phyloP scores from a whole-genome alignment of 305 asterid genomes.

The Solanum aculeatissimum region DNA sequence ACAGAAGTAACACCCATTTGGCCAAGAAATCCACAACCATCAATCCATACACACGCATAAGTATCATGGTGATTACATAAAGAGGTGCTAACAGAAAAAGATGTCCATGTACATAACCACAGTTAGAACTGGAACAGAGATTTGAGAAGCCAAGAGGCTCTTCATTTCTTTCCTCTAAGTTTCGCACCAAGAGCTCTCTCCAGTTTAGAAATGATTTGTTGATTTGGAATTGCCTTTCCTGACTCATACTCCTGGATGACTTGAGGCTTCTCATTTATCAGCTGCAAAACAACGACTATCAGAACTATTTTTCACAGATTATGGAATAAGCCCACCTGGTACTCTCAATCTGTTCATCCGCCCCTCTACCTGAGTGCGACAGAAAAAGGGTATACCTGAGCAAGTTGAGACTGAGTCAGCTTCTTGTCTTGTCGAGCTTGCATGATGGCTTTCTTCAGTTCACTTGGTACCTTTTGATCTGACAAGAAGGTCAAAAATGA shows the following conservation, averaged over 20 bases:
- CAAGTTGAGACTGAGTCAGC: slow-evolving; percentile 88
- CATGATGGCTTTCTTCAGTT: slow-evolving; percentile 82
- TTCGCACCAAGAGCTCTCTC: slow-evolving; percentile 88
- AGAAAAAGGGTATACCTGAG: slow-evolving; percentile 38
- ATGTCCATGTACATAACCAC: slow-evolving; percentile 28
- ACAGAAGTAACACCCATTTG: not conserved
- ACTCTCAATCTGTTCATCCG: not conserved
- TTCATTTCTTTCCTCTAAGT: slow-evolving; percentile 75
- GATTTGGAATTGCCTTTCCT: slow-evolving; percentile 98
- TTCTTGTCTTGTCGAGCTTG: slow-evolving; percentile 87
- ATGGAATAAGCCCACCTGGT: not conserved
- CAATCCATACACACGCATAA: not conserved
- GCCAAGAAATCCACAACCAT: not conserved
- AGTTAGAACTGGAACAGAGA: slow-evolving; percentile 7
- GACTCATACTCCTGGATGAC: slow-evolving; percentile 91
- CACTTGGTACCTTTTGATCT: slow-evolving; percentile 90
- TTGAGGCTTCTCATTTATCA: slow-evolving; percentile 94
- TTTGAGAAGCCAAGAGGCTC: slow-evolving; percentile 6
- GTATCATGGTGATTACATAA: slow-evolving; percentile 8
- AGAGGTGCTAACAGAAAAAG: not conserved
- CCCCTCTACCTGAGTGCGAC: not conserved
- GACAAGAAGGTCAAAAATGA: not conserved
- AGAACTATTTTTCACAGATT: not conserved
- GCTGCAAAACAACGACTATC: slow-evolving; percentile 22
- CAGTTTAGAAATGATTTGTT: slow-evolving; percentile 77